phyloP scores from a whole-genome alignment of 2,329 filamentous ascomycete species.

The Alternaria triticina region DNA sequence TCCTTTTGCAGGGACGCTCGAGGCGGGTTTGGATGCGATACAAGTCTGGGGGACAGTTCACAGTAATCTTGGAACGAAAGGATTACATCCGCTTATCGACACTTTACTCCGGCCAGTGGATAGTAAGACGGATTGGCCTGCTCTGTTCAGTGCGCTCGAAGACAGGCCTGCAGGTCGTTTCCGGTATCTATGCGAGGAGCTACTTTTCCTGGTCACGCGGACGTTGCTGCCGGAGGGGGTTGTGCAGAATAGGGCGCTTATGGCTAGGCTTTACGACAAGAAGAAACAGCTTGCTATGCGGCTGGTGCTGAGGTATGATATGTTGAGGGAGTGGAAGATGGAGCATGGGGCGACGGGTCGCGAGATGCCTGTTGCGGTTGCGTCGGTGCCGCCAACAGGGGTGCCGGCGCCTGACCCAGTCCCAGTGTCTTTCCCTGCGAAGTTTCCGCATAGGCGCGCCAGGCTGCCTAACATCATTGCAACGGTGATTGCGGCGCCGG shows the following conservation, averaged over 20 bases:
- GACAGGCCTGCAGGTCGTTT: background rate
- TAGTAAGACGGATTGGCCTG: constrained; percentile 20
- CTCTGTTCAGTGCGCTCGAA: background rate
- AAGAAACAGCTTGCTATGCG: constrained; percentile 27
- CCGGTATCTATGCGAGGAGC: constrained; percentile 18
- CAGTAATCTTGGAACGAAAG: background rate
- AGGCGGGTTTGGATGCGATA: constrained; percentile 30
- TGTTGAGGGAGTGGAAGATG: constrained; percentile 30
- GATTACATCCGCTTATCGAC: constrained; percentile 1
- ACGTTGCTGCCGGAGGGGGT: constrained; percentile 38
- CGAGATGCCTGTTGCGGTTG: constrained; percentile 13
- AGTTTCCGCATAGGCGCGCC: background rate
- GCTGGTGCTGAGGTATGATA: constrained; percentile 36
- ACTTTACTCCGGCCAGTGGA: constrained; percentile 12
- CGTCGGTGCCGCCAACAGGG: background rate
- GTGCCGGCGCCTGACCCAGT: background rate
- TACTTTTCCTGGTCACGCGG: constrained; percentile 33
- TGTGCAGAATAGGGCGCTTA: constrained; percentile 23
- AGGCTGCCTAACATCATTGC: constrained; percentile 29
- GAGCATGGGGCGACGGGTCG: background rate
- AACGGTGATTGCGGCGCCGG: constrained; percentile 30
- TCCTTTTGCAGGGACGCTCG: constrained; percentile 31
- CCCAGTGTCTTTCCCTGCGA: background rate
- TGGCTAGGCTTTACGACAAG: constrained; percentile 26
- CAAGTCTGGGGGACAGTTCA: constrained; percentile 13